These are phyloP conservation scores for Gossypium arboreum DNA, from an alignment of 345 rosid genomes.

Conservation along the genomic window DNA sequence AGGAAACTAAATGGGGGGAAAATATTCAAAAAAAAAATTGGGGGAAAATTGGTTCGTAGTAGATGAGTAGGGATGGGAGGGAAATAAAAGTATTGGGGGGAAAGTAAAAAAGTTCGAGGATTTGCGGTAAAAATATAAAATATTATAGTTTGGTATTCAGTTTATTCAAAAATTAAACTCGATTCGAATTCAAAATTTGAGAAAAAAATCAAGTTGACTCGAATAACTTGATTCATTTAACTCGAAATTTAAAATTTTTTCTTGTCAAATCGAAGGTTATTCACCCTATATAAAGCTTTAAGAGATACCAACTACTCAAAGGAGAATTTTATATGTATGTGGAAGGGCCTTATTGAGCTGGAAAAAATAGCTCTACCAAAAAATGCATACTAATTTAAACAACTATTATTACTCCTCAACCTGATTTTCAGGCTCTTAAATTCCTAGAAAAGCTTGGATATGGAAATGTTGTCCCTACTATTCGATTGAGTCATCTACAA, in stretches of 20 bases:
- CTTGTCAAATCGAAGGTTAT: fast-evolving
- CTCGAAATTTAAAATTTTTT: no score
- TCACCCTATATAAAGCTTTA: not conserved
- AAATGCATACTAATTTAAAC: conserved; percentile 8
- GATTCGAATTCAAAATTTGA: fast-evolving
- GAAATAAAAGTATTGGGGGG: no score
- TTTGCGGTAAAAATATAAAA: no score
- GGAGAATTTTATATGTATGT: not conserved
- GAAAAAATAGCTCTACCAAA: conserved; percentile 22
- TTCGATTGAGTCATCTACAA: not conserved
- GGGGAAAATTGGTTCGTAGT: no score
- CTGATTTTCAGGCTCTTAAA: conserved; percentile 31
- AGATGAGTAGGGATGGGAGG: no score
- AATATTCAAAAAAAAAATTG: no score
- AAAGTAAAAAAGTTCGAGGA: no score
- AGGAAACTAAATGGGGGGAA: no score
- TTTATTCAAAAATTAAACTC: no score
- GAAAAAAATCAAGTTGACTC: no score
- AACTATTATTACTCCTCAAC: conserved; percentile 9
- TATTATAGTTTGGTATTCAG: fast-evolving
- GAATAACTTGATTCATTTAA: no score
- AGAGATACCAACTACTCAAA: not conserved
- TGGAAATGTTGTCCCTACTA: conserved; percentile 8
- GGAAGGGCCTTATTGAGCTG: conserved; percentile 6
- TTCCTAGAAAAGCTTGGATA: conserved; percentile 13